A percentile compares a stretch with the other conserved stretches of the same genome.
Evolutionary conservation across 192 early-diverging fungal species (phyloP).

Genomic region (Mortierella alpina): DNA sequence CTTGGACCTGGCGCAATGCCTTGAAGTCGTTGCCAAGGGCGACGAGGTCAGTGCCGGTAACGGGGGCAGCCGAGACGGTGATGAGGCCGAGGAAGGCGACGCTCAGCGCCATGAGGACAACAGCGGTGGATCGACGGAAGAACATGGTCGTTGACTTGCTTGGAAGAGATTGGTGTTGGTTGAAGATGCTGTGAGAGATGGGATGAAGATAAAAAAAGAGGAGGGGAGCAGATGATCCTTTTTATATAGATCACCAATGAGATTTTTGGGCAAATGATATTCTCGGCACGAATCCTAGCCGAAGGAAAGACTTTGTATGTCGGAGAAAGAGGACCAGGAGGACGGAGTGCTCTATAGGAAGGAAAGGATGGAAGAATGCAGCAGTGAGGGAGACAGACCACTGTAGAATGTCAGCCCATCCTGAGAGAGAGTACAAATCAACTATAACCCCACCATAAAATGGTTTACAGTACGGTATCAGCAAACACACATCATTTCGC

Average conservation of each 20-base stretch:
- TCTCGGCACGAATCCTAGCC: too few species aligned
- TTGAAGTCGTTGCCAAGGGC: constrained; percentile 38
- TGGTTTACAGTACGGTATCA: too few species aligned
- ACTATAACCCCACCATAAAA: too few species aligned
- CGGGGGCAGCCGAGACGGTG: constrained; percentile 7
- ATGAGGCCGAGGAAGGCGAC: constrained; percentile 17
- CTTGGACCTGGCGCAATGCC: constrained; percentile 36
- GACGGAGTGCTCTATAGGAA: too few species aligned
- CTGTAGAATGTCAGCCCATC: too few species aligned
- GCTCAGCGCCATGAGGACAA: constrained; percentile 13
- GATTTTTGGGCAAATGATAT: too few species aligned
- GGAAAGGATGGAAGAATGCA: too few species aligned
- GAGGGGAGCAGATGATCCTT: background rate
- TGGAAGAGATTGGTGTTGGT: background rate
- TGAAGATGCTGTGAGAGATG: background rate
- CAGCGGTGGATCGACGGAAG: constrained; percentile 9
- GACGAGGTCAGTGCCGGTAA: constrained; percentile 1
- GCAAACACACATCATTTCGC: too few species aligned
- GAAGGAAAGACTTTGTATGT: too few species aligned
- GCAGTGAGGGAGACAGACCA: too few species aligned
- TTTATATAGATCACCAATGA: background rate
- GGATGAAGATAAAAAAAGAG: background rate
- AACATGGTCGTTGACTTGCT: constrained; percentile 4
- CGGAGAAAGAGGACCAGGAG: too few species aligned
- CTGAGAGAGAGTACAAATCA: too few species aligned